Percentiles rank a stretch among this genome's conserved stretches.
phyloP scores from a whole-genome alignment of 345 rosid genomes.

The Aquilaria yunnanensis region DNA sequence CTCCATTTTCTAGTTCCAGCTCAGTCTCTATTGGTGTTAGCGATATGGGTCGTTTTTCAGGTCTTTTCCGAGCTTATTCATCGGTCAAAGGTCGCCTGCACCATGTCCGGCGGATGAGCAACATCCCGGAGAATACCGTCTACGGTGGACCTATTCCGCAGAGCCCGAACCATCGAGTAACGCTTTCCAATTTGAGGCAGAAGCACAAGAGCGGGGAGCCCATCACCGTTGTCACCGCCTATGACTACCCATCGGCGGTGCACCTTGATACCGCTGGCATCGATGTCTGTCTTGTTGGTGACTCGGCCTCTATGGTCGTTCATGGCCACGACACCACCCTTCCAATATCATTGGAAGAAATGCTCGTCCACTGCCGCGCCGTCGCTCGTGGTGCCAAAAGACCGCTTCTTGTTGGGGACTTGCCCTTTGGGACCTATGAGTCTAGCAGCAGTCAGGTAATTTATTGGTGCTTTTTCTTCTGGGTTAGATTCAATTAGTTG shows the following conservation, averaged over 20 bases:
- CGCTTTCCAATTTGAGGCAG: conserved; percentile 51
- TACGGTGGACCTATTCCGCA: conserved; percentile 79
- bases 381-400: conserved; percentile 80
- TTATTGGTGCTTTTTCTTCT: background rate
- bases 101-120: conserved; percentile 56
- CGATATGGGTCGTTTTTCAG: conserved; percentile 5
- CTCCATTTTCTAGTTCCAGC: no score
- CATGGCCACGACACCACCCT: conserved; percentile 96
- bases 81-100: conserved; percentile 6
- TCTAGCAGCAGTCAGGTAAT: conserved; percentile 62
- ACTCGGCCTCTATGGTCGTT: conserved; percentile 94
- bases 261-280: conserved; percentile 81
- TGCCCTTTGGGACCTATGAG: conserved; percentile 89
- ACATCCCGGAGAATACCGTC: conserved; percentile 71
- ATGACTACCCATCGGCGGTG: conserved; percentile 87
- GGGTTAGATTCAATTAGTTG: background rate
- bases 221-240: conserved; percentile 73
- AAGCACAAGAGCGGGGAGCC: conserved; percentile 61
- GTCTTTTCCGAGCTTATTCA: conserved; percentile 1
- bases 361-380: conserved; percentile 88
- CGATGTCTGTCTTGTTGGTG: conserved; percentile 82
- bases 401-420: conserved; percentile 87
- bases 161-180: conserved; percentile 52
- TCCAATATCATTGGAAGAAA: conserved; percentile 83
- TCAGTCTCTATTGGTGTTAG: no score